A percentile compares a stretch with the other conserved stretches of the same genome.
Evolutionary conservation across 305 asterid genomes (phyloP).

Genomic region (Withania somnifera): DNA sequence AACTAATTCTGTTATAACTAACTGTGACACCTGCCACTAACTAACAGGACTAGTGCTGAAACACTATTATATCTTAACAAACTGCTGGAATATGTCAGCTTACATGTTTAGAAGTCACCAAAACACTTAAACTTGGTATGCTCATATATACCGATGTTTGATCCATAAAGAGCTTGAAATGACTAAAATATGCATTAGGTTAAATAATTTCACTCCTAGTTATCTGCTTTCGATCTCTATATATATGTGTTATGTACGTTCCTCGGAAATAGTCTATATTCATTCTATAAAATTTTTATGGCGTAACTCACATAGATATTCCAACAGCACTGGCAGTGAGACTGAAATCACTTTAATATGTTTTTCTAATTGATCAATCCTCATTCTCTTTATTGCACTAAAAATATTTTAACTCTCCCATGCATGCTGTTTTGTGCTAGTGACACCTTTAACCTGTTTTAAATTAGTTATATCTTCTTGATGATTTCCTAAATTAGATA

Average conservation of each 20-base stretch:
- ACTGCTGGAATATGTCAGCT: background rate
- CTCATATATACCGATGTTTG: background rate
- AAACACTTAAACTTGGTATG: background rate
- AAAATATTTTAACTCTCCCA: background rate
- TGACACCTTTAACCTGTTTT: background rate
- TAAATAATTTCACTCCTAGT: background rate
- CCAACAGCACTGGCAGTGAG: background rate
- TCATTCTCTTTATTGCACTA: background rate
- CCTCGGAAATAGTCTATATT: no score
- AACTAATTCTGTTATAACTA: no score
- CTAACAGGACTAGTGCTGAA: no score
- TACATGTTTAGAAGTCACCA: background rate
- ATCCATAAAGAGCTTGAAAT: background rate
- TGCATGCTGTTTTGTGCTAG: background rate
- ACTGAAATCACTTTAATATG: background rate
- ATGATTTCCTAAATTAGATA: background rate
- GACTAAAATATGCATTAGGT: background rate
- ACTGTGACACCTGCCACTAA: no score
- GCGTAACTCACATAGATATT: background rate
- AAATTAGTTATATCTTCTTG: background rate
- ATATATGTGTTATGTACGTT: no score
- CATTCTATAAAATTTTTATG: no score
- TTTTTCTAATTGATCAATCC: background rate
- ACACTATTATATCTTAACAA: no score
- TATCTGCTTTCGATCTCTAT: no score